These are phyloP conservation scores for Dianthus caryophyllus DNA, from an alignment of 148 eudicot genomes.

Conservation along the genomic window DNA sequence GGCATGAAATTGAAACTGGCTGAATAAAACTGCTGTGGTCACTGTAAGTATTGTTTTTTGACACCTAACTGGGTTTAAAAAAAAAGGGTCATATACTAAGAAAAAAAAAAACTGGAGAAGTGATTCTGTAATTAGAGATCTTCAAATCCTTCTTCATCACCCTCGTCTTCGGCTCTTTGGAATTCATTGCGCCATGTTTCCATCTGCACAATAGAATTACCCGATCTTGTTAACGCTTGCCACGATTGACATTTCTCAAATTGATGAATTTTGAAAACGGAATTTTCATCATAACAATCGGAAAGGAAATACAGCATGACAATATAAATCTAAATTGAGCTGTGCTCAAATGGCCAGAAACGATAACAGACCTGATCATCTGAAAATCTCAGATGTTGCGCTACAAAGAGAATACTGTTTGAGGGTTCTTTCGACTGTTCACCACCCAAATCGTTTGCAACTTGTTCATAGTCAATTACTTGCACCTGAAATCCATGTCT, in stretches of 20 bases:
- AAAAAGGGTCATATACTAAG: not conserved
- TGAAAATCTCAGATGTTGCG: constrained; percentile 75
- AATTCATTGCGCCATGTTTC: constrained; percentile 85
- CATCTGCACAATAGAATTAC: constrained; percentile 44
- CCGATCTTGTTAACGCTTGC: not conserved
- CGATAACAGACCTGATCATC: constrained; percentile 66
- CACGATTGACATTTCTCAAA: not conserved
- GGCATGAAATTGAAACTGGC: no score
- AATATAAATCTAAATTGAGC: not conserved
- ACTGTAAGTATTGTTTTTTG: no score
- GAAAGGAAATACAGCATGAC: no score
- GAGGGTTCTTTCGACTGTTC: constrained; percentile 27
- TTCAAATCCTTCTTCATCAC: constrained; percentile 90
- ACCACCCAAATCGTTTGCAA: constrained; percentile 40
- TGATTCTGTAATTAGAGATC: constrained; percentile 25
- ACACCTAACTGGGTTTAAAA: no score
- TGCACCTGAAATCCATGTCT: constrained; percentile 62
- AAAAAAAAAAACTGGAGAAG: not conserved
- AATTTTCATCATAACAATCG: no score
- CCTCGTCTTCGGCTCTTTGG: constrained; percentile 80
- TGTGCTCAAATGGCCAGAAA: not conserved
- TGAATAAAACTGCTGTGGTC: no score
- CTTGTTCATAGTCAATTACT: constrained; percentile 40
- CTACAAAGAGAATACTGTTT: constrained; percentile 47
- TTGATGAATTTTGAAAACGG: no score